These are phyloP conservation scores for Oenanthe sinensis DNA, from an alignment of 129 eudicot genomes.

Conservation along the genomic window DNA sequence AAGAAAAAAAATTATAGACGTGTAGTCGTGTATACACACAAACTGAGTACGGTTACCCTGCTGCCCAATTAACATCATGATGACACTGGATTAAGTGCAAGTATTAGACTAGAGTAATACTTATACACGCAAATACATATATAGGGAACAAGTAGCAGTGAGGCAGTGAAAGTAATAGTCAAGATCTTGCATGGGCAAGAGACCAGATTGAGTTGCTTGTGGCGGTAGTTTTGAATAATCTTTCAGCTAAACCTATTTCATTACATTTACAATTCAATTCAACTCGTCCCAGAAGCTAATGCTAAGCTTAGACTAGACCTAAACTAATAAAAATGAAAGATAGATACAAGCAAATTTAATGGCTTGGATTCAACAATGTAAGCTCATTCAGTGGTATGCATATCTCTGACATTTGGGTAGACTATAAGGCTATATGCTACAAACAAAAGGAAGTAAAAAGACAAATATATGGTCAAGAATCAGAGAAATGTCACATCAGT, in stretches of 20 bases:
- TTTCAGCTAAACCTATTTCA: background rate
- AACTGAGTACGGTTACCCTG: too few relatives aligned
- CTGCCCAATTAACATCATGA: too few relatives aligned
- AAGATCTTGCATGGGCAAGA: background rate
- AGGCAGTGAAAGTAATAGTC: background rate
- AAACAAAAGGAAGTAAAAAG: background rate
- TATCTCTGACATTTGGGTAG: background rate
- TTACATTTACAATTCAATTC: background rate
- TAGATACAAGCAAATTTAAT: background rate
- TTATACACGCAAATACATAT: background rate
- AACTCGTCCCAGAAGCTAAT: background rate
- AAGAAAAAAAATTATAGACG: too few relatives aligned
- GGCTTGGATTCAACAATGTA: background rate
- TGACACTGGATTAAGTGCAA: background rate
- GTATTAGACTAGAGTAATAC: too few relatives aligned
- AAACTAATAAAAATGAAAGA: background rate
- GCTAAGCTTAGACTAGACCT: background rate
- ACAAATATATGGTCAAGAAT: slow-evolving; percentile 2
- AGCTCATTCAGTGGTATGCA: background rate
- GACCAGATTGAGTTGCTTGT: slow-evolving; percentile 3
- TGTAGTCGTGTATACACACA: too few relatives aligned
- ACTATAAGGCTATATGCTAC: background rate
- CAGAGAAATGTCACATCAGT: slow-evolving; percentile 2
- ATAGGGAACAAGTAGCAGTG: background rate
- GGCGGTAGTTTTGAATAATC: background rate